Base-by-base conservation (phyloP, 2,329 filamentous ascomycete genomes). In the Ophiostoma sp. region DNA sequence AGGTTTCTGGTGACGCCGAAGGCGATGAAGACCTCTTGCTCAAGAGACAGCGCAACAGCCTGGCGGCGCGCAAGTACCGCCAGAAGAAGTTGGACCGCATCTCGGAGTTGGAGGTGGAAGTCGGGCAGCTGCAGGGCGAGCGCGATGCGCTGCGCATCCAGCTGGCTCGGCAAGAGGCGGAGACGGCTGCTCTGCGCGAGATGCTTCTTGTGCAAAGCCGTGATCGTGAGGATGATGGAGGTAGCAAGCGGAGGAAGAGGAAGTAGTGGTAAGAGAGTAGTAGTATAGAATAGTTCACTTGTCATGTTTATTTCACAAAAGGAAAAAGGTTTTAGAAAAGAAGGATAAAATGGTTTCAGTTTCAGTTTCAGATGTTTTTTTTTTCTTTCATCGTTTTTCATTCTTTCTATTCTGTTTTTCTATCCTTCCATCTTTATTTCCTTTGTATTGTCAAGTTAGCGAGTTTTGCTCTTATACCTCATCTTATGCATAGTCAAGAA, bases 1-100 rank as follows among this genome's bases (percentile, higher is more conserved):
- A 19, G 39, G 28, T n/a, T n/a, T n/a, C 39, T 22, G 55, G 45
- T 3, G 69, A 5, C 55, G 48, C 42, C 15, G 42, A 48, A 19
- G 19, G 76, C 28, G 78, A 80, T 57, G 72, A 75, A 2, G 77
- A 78, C 45, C 68, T 79, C 9, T 19, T 80, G 1, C 72, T 79
- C 71, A 91, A 90, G 80, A 87, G 89, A 28, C 85, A 86, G 75
- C 86, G 87, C 75, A 91, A 91, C 81, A 91, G 88, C 45, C 82
- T 90, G 71, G 89, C 89, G 9, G 89, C 89, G 52, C 85, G 87
- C 57, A 86, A 87, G 69, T 91, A 90, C 80, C 87, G 89, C 25
- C 89, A 91, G 78, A 90, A 89, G 78, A 87, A 88, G 75, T 82
- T 90, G 39, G 88, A 91, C 77, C 87, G 88, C 69, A 86, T 90